Evolutionary conservation across 2,329 filamentous ascomycete genomes (phyloP).

Genomic region (Seiridium unicorne): DNA sequence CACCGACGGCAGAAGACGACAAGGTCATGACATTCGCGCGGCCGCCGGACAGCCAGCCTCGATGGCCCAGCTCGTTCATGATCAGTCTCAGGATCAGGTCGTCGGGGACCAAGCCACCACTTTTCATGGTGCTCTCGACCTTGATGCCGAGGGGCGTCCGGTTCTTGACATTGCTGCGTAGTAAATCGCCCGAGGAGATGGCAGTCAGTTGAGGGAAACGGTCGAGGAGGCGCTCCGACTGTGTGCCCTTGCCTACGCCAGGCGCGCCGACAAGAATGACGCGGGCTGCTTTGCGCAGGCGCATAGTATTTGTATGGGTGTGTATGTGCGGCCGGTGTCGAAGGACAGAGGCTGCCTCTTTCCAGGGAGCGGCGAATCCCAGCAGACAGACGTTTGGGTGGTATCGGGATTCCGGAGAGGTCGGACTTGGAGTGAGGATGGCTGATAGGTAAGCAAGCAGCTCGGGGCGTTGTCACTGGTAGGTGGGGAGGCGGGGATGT

Average conservation of each 20-base stretch:
- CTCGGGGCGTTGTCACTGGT: constrained; percentile 6
- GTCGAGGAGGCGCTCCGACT: constrained; percentile 82
- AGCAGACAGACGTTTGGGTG: not conserved
- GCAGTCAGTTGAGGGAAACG: constrained; percentile 86
- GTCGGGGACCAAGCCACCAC: constrained; percentile 88
- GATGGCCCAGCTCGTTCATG: constrained; percentile 79
- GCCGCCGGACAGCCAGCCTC: constrained; percentile 72
- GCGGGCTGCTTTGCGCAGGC: constrained; percentile 77
- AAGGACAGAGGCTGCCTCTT: not conserved
- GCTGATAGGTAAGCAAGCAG: not conserved
- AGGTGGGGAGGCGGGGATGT: constrained; percentile 1
- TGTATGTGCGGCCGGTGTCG: constrained; percentile 1
- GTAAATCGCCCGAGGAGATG: constrained; percentile 89
- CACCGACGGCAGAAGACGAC: constrained; percentile 35
- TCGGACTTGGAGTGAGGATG: not conserved
- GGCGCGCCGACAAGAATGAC: constrained; percentile 94
- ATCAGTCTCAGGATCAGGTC: constrained; percentile 90
- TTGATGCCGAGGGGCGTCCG: constrained; percentile 85
- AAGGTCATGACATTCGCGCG: constrained; percentile 51
- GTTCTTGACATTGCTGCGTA: constrained; percentile 89
- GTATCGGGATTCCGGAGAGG: not conserved
- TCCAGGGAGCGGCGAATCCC: not conserved
- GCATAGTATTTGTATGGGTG: constrained; percentile 42
- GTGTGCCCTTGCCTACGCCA: constrained; percentile 96
- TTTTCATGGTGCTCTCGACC: constrained; percentile 84